phyloP scores from a whole-genome alignment of 768 basidiomycete genomes.

The Russula sp. region DNA sequence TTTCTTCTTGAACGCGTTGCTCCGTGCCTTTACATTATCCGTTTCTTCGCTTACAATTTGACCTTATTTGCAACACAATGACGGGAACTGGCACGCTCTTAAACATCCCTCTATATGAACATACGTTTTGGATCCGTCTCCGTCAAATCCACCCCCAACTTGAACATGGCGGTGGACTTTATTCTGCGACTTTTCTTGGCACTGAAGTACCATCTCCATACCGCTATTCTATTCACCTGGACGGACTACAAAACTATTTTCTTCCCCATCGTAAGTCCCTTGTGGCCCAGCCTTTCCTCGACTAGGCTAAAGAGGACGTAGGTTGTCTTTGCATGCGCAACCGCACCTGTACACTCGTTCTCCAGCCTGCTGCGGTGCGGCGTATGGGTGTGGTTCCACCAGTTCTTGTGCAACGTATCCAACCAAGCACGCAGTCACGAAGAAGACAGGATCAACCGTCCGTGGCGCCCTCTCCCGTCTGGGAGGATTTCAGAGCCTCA shows the following conservation, averaged over 20 bases:
- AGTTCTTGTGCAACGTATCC: slow-evolving; percentile 26
- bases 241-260: slow-evolving; percentile 31
- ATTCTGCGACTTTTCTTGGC: slow-evolving; percentile 6
- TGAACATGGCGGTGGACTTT: slow-evolving; percentile 4
- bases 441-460: slow-evolving; percentile 26
- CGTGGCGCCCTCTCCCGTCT: slow-evolving; percentile 29
- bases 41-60: slow-evolving; percentile 2
- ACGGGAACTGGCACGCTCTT: not conserved
- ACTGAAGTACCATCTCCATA: slow-evolving; percentile 22
- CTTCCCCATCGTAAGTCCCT: slow-evolving; percentile 27
- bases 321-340: slow-evolving; percentile 23
- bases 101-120: slow-evolving; percentile 1
- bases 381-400: slow-evolving; percentile 28
- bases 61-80: slow-evolving; percentile 10
- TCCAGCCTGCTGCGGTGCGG: slow-evolving; percentile 8
- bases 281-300: not conserved
- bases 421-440: slow-evolving; percentile 25
- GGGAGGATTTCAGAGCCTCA: slow-evolving; percentile 23
- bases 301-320: not conserved
- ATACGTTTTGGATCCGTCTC: not conserved
- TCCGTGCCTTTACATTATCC: not conserved
- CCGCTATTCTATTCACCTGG: slow-evolving; percentile 28
- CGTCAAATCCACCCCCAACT: not conserved
- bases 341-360: slow-evolving; percentile 16
- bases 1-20: slow-evolving; percentile 5